These are phyloP conservation scores for Incumbomyces delicatus DNA, from an alignment of 2,329 filamentous ascomycete genomes.

Conservation along the genomic window DNA sequence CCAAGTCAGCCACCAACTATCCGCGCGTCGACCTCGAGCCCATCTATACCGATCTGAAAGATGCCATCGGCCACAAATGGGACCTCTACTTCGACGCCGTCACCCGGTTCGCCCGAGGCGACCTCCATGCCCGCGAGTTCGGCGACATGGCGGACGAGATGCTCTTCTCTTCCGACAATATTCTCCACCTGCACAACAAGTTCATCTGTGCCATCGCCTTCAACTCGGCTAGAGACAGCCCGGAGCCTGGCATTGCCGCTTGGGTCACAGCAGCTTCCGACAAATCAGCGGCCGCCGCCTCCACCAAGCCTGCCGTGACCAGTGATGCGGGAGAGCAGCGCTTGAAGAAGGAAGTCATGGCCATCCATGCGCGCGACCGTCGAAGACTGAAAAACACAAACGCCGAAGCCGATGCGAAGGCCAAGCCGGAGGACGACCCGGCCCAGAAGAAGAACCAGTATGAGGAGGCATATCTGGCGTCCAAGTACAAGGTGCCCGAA, in stretches of 20 bases:
- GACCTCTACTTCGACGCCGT: conserved; percentile 50
- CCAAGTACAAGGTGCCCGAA: conserved; percentile 44
- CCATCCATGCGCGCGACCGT: conserved; percentile 49
- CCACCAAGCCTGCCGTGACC: conserved; percentile 39
- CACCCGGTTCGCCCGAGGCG: conserved; percentile 47
- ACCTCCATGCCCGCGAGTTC: conserved; percentile 53
- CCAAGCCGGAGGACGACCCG: conserved; percentile 16
- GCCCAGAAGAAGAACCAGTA: conserved; percentile 21
- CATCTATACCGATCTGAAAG: conserved; percentile 52
- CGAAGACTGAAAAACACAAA: conserved; percentile 43
- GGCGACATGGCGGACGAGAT: conserved; percentile 46
- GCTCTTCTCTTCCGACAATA: conserved; percentile 42
- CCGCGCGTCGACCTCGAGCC: conserved; percentile 55
- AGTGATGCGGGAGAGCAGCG: conserved; percentile 54
- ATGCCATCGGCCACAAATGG: conserved; percentile 51
- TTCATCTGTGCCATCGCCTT: conserved; percentile 50
- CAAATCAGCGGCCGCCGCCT: conserved; percentile 33
- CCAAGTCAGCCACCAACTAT: conserved; percentile 42
- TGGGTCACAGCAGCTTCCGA: conserved; percentile 53
- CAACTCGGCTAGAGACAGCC: conserved; percentile 50
- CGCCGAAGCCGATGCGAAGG: conserved; percentile 2
- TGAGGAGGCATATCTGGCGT: conserved; percentile 36
- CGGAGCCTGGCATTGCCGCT: conserved; percentile 52
- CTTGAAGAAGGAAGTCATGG: conserved; percentile 56
- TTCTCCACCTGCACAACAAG: conserved; percentile 53